phyloP scores from a whole-genome alignment of 768 basidiomycete species.

The Agaricus sinodeliciosus region DNA sequence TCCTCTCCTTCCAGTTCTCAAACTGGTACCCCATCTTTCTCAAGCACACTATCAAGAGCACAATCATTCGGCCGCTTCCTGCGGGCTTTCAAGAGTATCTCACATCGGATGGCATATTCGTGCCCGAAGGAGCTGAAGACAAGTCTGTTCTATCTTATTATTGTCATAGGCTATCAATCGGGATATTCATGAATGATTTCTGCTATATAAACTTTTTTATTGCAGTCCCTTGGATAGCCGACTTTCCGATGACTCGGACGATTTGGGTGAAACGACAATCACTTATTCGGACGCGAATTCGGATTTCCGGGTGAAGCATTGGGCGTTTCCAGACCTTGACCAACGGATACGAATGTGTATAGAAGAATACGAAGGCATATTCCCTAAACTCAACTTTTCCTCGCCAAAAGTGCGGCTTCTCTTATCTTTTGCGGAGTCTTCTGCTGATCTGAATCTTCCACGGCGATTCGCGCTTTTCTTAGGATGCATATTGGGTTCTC shows the following conservation, averaged over 20 bases:
- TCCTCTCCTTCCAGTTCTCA: slow-evolving; percentile 76
- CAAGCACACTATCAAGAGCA: slow-evolving; percentile 61
- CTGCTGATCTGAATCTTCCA: neutral
- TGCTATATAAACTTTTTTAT: neutral
- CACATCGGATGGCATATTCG: slow-evolving; percentile 75
- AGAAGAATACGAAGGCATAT: slow-evolving; percentile 72
- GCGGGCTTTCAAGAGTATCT: slow-evolving; percentile 64
- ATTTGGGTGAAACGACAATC: slow-evolving; percentile 26
- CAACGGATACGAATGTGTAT: slow-evolving; percentile 58
- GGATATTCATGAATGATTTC: neutral
- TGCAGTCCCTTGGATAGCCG: slow-evolving; percentile 46
- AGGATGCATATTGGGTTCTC: slow-evolving; percentile 93
- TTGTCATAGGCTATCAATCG: neutral
- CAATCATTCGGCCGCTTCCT: slow-evolving; percentile 62
- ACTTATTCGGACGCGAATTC: slow-evolving; percentile 34
- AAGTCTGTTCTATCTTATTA: slow-evolving; percentile 38
- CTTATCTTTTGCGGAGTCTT: neutral
- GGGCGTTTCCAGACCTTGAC: slow-evolving; percentile 74
- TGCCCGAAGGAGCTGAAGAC: slow-evolving; percentile 80
- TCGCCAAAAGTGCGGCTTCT: slow-evolving; percentile 65
- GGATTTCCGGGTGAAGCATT: slow-evolving; percentile 10
- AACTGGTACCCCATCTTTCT: slow-evolving; percentile 77
- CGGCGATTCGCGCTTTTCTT: neutral
- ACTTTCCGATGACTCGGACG: slow-evolving; percentile 48
- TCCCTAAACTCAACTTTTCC: slow-evolving; percentile 95